Evolutionary conservation across 129 eudicot genomes (phyloP), one percentile per base, ranked within the genome.

Genomic region (Chrysanthemum makinoi): DNA sequence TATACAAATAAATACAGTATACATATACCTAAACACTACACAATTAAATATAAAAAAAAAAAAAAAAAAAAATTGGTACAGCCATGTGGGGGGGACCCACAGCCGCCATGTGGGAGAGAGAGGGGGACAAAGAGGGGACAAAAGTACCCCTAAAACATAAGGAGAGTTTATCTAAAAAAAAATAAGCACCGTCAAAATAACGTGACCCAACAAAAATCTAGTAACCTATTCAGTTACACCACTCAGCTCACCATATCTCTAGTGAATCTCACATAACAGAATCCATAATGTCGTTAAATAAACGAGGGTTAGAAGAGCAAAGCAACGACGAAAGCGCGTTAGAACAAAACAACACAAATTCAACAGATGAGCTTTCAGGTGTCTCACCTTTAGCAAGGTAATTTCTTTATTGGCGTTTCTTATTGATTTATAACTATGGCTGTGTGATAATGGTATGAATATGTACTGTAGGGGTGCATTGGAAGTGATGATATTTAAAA

Each of bases 401-500:
- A n/a, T n/a, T n/a, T n/a, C n/a, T 12, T 19, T 2, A 5, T 2
- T 14, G 14, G 20, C 1, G 60, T 30, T 10, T 3, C 6, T 43
- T 11, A 33, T 16, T 55, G 20, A 39, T 54, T 56, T 70, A 54
- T 12, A 6, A 19, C 30, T 66, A 11, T 28, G n/a, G 30, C 49
- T 69, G 10, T 69, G 30, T 17, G 5, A 17, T 70, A 18, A 30
- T 69, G 39, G 39, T 54, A 55, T 8, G 44, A 22, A 19, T 13
- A 15, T 35, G 65, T 71, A 43, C 6, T 44, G 56, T 20, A 72
- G 75, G 67, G 39, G 47, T 12, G 48, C 58, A 58, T 2, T 44
- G 58, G 75, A 72, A 48, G 54, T 46, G 43, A 46, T 44, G 58
- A 58, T 72, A 58, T 15, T 72, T 10, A 16, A 57, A 44, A 44